Evolutionary conservation across 495 filamentous ascomycete genomes (phyloP).

Genomic region (Aspergillus sclerotiicarbonarius): DNA sequence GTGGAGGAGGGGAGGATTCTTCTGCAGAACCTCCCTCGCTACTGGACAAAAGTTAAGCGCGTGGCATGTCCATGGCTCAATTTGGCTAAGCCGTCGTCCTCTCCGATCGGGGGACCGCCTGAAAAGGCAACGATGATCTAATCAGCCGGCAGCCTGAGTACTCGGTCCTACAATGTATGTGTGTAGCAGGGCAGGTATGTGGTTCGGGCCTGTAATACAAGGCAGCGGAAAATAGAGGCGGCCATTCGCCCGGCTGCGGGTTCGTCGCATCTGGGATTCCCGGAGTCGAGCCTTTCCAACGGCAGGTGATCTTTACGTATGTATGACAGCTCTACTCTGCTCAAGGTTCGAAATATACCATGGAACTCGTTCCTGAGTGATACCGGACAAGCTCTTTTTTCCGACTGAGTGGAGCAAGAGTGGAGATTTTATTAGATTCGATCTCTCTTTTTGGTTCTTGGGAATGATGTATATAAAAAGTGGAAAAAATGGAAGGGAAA

Average conservation of each 20-base stretch:
- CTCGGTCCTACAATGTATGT: too few species aligned
- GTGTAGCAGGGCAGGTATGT: too few species aligned
- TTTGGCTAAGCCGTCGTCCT: slow-evolving; percentile 5
- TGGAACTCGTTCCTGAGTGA: slow-evolving; percentile 16
- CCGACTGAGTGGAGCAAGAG: slow-evolving; percentile 33
- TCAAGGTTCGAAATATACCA: neutral
- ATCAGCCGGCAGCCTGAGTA: neutral
- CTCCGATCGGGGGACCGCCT: neutral
- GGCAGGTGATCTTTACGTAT: slow-evolving; percentile 4
- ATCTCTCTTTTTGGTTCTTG: slow-evolving; percentile 28
- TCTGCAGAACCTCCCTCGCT: neutral
- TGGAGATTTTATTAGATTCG: slow-evolving; percentile 33
- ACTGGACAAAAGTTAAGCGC: slow-evolving; percentile 1
- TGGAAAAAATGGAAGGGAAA: slow-evolving; percentile 15
- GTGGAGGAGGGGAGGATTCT: neutral
- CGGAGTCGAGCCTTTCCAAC: too few species aligned
- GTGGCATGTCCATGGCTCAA: slow-evolving; percentile 9
- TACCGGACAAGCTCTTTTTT: slow-evolving; percentile 34
- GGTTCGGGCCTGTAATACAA: too few species aligned
- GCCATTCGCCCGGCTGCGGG: too few species aligned
- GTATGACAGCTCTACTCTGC: slow-evolving; percentile 9
- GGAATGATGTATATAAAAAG: slow-evolving; percentile 21
- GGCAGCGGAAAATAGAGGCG: too few species aligned
- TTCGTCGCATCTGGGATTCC: slow-evolving; percentile 1
- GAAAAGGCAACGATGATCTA: neutral